Conservation (phyloP, 192 early-diverging fungal genomes). For the Coemansia sp. region DNA sequence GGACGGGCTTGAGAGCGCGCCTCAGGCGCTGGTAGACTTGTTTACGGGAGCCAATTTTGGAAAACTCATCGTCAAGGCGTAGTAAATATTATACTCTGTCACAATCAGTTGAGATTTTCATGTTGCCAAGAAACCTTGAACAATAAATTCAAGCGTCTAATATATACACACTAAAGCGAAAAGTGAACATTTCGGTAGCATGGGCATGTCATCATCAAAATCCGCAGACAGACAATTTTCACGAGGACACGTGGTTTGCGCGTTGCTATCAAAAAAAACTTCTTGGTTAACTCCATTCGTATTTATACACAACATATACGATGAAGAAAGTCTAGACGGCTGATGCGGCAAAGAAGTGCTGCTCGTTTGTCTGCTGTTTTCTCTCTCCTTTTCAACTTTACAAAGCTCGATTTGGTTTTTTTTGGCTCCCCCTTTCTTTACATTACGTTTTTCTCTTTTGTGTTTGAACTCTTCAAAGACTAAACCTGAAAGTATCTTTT, state of each 20-base stretch:
- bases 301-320: no score
- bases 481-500: constrained; percentile 1
- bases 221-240: background rate
- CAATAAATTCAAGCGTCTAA: no score
- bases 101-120: no score
- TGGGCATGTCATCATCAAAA: background rate
- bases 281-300: no score
- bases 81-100: background rate
- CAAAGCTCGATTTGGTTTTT: background rate
- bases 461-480: background rate
- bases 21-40: constrained; percentile 62
- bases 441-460: constrained; percentile 5
- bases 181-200: background rate
- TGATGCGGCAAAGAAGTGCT: background rate
- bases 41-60: constrained; percentile 71
- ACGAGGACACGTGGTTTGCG: background rate
- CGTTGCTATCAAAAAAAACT: background rate
- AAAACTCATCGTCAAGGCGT: constrained; percentile 62
- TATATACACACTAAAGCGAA: no score
- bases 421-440: background rate
- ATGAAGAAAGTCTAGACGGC: no score
- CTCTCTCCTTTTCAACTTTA: background rate
- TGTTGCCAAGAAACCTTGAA: no score
- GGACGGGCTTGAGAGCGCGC: constrained; percentile 69
- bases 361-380: background rate